Conservation (phyloP, 768 basidiomycete genomes). For the Hebeloma cylindrosporum region DNA sequence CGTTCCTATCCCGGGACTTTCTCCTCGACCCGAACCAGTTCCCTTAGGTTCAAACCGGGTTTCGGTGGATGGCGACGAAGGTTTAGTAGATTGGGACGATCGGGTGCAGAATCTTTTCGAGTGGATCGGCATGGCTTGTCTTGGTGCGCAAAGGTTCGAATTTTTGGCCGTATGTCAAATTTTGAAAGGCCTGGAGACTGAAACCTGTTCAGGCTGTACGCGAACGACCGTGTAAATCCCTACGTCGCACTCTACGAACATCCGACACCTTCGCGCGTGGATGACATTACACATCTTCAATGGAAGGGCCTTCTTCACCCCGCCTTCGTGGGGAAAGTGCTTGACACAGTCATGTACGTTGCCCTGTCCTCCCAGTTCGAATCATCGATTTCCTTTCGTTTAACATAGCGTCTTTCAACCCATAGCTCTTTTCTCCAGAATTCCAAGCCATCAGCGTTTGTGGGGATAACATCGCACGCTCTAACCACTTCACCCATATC, state of each 20-base stretch:
- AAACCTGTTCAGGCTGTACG: slow-evolving; percentile 44
- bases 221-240: slow-evolving; percentile 65
- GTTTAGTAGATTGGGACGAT: slow-evolving; percentile 51
- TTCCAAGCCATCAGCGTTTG: slow-evolving; percentile 27
- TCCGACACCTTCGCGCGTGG: slow-evolving; percentile 45
- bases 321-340: slow-evolving; percentile 50
- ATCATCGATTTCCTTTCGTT: not conserved
- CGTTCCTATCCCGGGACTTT: slow-evolving; percentile 39
- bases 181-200: not conserved
- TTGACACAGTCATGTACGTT: slow-evolving; percentile 47
- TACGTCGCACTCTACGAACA: slow-evolving; percentile 66
- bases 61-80: slow-evolving; percentile 26
- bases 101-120: slow-evolving; percentile 54
- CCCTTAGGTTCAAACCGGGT: slow-evolving; percentile 10
- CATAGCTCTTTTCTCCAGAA: slow-evolving; percentile 9
- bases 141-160: slow-evolving; percentile 64
- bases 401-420: not conserved
- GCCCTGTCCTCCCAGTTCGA: not conserved
- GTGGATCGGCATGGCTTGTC: slow-evolving; percentile 70
- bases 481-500: slow-evolving; percentile 48
- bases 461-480: slow-evolving; percentile 45
- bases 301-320: slow-evolving; percentile 62
- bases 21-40: slow-evolving; percentile 26
- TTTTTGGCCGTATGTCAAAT: not conserved
- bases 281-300: slow-evolving; percentile 49